Conservation (phyloP, 306 rosid genomes). For the Glycyrrhiza uralensis region DNA sequence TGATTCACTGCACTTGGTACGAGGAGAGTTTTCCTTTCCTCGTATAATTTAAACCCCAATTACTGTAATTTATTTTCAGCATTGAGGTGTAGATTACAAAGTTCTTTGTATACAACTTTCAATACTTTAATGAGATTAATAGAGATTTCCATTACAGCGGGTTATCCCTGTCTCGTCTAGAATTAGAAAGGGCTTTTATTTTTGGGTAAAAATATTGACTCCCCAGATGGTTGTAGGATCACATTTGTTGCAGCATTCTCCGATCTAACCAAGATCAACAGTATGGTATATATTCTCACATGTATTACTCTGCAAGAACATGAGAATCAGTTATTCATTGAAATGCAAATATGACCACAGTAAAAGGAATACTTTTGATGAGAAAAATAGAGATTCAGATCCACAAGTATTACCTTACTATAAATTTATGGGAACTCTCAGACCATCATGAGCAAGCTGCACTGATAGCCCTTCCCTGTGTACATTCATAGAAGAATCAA, state of each 20-base stretch:
- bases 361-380: background rate
- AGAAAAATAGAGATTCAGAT: background rate
- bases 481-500: slow-evolving; percentile 16
- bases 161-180: background rate
- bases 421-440: slow-evolving; percentile 64
- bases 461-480: slow-evolving; percentile 79
- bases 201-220: background rate
- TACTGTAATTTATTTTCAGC: background rate
- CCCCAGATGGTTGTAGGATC: background rate
- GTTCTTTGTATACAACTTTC: background rate
- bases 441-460: slow-evolving; percentile 88
- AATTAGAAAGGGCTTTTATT: background rate
- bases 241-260: background rate
- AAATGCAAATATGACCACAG: background rate
- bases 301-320: background rate
- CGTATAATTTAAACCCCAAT: background rate
- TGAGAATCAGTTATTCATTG: background rate
- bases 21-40: background rate
- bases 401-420: slow-evolving; percentile 38
- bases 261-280: background rate
- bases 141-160: background rate
- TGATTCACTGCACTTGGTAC: background rate
- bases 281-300: background rate
- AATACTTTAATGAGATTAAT: background rate
- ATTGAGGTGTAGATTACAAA: background rate